These are phyloP conservation scores for Psilocybe tampanensis DNA, from an alignment of 768 basidiomycete genomes.

Conservation along the genomic window DNA sequence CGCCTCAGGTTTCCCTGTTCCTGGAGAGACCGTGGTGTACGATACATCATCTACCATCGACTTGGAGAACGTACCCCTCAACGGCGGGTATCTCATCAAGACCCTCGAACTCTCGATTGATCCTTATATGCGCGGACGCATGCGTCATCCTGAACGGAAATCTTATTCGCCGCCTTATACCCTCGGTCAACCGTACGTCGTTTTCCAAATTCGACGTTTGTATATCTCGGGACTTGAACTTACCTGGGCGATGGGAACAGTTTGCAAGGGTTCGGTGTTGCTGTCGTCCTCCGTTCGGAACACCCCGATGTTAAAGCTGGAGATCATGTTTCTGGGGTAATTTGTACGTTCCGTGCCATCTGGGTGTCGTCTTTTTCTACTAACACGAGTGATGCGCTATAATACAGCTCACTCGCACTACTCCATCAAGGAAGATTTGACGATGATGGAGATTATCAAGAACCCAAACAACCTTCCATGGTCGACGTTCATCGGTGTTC, in stretches of 20 bases:
- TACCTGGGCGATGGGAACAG: slow-evolving; percentile 10
- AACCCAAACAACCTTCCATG: slow-evolving; percentile 50
- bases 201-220: background rate
- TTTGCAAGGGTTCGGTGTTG: slow-evolving; percentile 41
- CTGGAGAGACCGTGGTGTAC: slow-evolving; percentile 47
- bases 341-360: slow-evolving; percentile 32
- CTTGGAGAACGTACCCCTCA: slow-evolving; percentile 42
- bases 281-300: slow-evolving; percentile 46
- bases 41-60: slow-evolving; percentile 52
- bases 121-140: slow-evolving; percentile 41
- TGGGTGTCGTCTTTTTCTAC: too few relatives aligned
- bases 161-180: slow-evolving; percentile 31
- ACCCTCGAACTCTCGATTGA: slow-evolving; percentile 47
- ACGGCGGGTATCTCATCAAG: slow-evolving; percentile 53
- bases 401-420: slow-evolving; percentile 49
- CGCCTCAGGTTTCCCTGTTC: slow-evolving; percentile 38
- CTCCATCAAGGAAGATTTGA: slow-evolving; percentile 26
- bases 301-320: slow-evolving; percentile 32
- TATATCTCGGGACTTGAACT: background rate
- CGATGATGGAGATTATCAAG: slow-evolving; percentile 29
- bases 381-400: too few relatives aligned
- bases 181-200: slow-evolving; percentile 38
- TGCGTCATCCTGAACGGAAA: slow-evolving; percentile 33
- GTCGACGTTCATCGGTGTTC: slow-evolving; percentile 49
- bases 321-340: slow-evolving; percentile 40